These are phyloP conservation scores for Solanum pinnatisectum DNA, from an alignment of 257 asterid species.

Conservation along the genomic window DNA sequence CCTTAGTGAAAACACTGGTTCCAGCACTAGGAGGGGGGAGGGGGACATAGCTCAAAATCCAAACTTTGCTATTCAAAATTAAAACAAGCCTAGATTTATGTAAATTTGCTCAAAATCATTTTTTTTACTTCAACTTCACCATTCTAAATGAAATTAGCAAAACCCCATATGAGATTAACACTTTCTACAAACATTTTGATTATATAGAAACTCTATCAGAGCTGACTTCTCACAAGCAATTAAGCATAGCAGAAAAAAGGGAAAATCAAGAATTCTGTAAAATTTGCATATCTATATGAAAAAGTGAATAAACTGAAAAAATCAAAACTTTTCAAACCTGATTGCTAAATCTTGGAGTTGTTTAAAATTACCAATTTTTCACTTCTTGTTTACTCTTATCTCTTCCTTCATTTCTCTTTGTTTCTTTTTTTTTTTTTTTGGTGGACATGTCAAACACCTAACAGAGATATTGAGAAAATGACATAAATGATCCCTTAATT, in stretches of 20 bases:
- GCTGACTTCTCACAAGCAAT: not conserved
- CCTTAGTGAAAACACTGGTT: not conserved
- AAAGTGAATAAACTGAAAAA: not conserved
- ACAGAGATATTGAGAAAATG: not conserved
- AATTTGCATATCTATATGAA: not conserved
- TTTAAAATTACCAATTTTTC: not conserved
- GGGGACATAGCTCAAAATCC: not conserved
- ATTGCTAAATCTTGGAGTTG: not conserved
- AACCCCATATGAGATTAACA: not conserved
- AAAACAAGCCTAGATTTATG: not conserved
- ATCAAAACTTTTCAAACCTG: not conserved
- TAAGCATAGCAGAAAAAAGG: not conserved
- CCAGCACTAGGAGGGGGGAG: not conserved
- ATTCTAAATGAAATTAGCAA: not conserved
- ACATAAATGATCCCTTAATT: not conserved
- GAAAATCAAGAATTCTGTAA: not conserved
- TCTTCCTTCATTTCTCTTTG: not conserved
- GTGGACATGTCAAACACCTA: not conserved
- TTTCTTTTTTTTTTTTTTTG: not conserved
- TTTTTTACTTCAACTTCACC: not conserved
- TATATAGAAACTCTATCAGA: not conserved
- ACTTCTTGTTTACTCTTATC: not conserved
- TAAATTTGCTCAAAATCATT: not conserved
- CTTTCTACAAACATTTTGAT: not conserved
- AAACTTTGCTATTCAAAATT: not conserved